These are phyloP conservation scores for Penicillium atrosanguineum DNA, from an alignment of 495 filamentous ascomycete genomes.

Conservation along the genomic window DNA sequence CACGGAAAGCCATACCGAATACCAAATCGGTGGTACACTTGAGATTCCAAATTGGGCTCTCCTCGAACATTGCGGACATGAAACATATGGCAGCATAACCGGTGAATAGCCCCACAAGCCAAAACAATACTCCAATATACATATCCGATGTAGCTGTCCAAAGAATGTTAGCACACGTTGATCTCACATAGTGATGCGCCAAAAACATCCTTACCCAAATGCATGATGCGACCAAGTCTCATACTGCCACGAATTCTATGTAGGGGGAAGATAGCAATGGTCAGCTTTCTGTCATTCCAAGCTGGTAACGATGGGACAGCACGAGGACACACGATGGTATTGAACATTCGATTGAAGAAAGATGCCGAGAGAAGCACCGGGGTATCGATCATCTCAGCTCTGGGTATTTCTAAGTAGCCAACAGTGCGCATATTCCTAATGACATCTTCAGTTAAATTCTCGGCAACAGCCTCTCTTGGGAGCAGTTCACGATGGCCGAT, in stretches of 20 bases:
- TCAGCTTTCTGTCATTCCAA: background rate
- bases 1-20: background rate
- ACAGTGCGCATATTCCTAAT: constrained; percentile 32
- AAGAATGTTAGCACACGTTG: constrained; percentile 4
- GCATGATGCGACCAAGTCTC: constrained; percentile 38
- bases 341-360: constrained; percentile 31
- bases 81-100: constrained; percentile 12
- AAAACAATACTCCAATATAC: constrained; percentile 34
- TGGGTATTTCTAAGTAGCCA: constrained; percentile 29
- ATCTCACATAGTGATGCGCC: no score
- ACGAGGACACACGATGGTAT: constrained; percentile 30
- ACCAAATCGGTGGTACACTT: background rate
- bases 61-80: background rate
- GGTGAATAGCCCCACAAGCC: constrained; percentile 24
- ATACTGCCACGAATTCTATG: constrained; percentile 35
- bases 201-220: constrained; percentile 31
- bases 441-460: constrained; percentile 37
- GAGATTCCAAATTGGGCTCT: constrained; percentile 8
- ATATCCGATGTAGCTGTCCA: constrained; percentile 27
- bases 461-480: constrained; percentile 29
- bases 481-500: constrained; percentile 28
- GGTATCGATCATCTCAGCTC: constrained; percentile 11
- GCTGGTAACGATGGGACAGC: background rate
- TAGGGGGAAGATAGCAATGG: background rate
- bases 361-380: constrained; percentile 31